These are phyloP conservation scores for Globisporangium cederbergense DNA, from an alignment of 352 stramenopile species.

Conservation along the genomic window DNA sequence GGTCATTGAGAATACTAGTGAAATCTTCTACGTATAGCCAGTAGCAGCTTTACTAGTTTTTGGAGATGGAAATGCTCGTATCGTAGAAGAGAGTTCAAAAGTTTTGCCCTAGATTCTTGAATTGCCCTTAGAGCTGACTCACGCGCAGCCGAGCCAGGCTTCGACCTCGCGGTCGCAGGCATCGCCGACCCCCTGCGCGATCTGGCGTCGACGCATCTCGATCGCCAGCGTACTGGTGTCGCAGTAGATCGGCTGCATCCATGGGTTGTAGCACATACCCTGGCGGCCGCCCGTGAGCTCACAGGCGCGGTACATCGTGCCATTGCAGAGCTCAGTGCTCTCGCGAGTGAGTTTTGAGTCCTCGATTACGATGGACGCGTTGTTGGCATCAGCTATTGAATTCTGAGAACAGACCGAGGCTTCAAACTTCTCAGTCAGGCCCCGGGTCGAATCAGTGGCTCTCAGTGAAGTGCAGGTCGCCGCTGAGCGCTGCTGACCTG, in stretches of 20 bases:
- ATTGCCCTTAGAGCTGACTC: not conserved
- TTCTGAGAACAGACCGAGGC: conserved; percentile 17
- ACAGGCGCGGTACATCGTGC: conserved; percentile 39
- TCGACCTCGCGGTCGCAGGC: conserved; percentile 27
- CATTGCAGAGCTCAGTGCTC: conserved; percentile 32
- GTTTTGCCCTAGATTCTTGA: not conserved
- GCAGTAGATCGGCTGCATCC: conserved; percentile 31
- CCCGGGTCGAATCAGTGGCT: conserved; percentile 18
- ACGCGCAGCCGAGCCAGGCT: conserved; percentile 28
- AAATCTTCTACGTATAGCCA: too few relatives aligned
- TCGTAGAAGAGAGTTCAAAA: not conserved
- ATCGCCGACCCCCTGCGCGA: conserved; percentile 17
- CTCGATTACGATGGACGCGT: conserved; percentile 8
- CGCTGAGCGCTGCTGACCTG: not conserved
- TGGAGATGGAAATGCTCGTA: too few relatives aligned
- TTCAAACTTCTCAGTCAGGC: conserved; percentile 20
- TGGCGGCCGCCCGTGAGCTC: conserved; percentile 4
- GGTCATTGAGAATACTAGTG: too few relatives aligned
- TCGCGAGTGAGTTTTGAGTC: conserved; percentile 16
- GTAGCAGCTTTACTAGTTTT: too few relatives aligned
- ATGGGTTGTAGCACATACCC: conserved; percentile 32
- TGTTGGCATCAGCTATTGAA: not conserved
- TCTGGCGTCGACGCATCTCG: conserved; percentile 5
- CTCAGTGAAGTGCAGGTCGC: conserved; percentile 3
- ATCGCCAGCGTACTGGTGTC: conserved; percentile 18